Conservation (phyloP, 345 rosid species). For the Rubroshorea leprosula region DNA sequence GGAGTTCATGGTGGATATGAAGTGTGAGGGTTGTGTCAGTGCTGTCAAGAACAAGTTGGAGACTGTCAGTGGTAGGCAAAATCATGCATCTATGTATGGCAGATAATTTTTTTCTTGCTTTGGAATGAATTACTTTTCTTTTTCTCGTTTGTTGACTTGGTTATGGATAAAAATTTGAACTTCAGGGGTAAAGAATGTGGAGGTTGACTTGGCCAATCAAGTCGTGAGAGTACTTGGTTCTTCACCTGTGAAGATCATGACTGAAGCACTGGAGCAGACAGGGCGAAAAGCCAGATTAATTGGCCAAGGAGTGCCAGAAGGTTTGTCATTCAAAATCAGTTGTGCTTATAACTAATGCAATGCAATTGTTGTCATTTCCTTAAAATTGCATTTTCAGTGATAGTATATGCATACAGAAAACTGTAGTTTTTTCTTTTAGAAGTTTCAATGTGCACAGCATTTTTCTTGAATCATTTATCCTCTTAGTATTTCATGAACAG, state of each 20-base stretch:
- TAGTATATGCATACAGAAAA: too few relatives aligned
- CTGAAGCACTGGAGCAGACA: constrained; percentile 79
- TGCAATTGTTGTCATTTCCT: not conserved
- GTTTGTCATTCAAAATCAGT: constrained; percentile 29
- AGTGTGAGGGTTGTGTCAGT: constrained; percentile 80
- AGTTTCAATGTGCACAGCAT: too few relatives aligned
- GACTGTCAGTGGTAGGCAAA: constrained; percentile 50
- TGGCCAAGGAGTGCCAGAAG: constrained; percentile 95
- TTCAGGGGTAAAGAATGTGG: constrained; percentile 77
- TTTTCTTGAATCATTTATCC: too few relatives aligned
- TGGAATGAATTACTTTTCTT: not conserved
- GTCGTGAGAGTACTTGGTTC: constrained; percentile 78
- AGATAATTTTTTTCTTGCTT: not conserved
- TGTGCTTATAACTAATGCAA: not conserved
- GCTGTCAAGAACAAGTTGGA: constrained; percentile 77
- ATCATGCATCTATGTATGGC: constrained; percentile 1
- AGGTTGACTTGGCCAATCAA: constrained; percentile 76
- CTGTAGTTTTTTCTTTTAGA: too few relatives aligned
- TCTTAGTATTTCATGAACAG: too few relatives aligned
- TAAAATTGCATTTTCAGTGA: too few relatives aligned
- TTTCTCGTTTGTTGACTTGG: not conserved
- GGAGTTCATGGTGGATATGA: constrained; percentile 97
- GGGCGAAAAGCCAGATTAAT: constrained; percentile 81
- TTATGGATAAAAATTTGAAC: constrained; percentile 4
- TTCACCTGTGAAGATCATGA: constrained; percentile 67